Evolutionary conservation across 176 grass and related monocot genomes (phyloP), one percentile per base, ranked within the genome.

Genomic region (Rhipidocladum racemiflorum): DNA sequence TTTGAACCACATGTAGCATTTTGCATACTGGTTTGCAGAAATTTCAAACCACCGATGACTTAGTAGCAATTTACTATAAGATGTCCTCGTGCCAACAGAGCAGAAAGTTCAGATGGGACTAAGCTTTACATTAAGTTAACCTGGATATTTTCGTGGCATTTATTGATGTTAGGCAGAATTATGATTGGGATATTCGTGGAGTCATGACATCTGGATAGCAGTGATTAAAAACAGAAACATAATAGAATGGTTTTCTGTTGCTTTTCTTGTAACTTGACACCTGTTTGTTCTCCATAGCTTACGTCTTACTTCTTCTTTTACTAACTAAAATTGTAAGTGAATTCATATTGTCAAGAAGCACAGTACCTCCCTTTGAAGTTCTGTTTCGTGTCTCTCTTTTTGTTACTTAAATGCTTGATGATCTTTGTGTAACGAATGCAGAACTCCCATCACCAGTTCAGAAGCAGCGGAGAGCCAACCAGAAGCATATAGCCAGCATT

Each of bases 401-500:
- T 44, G 0, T 27, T 45, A 55, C 34, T 65, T 73, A 46, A 72
- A 71, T 77, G 7, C 23, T 64, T 80, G 32, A 55, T 85, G 62
- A 15, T 76, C 60, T 57, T n/a, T 11, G 10, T 76, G 39, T 50
- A 61, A 68, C 13, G 4, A 61, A 79, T 43, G 44, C 85, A 91
- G 85, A 83, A 60, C 57, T 66, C 67, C 11, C 23, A 49, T 20
- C 39, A 43, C 24, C 86, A 16, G 69, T 65, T 72, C 72, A 64
- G 78, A 94, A 86, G 68, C 29, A 57, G 15, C 53, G n/a, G 13
- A 94, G 91, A 80, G 91, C 91, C 76, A 85, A 87, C 28, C 11
- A 43, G 67, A 54, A 88, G 79, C 88, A 91, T 61, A 77, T 94
- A 83, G 70, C 79, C 43, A 88, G 82, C 78, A 94, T 94, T 67